Evolutionary conservation across 2,329 filamentous ascomycete genomes (phyloP).

Genomic region (Macrophomina tecta): DNA sequence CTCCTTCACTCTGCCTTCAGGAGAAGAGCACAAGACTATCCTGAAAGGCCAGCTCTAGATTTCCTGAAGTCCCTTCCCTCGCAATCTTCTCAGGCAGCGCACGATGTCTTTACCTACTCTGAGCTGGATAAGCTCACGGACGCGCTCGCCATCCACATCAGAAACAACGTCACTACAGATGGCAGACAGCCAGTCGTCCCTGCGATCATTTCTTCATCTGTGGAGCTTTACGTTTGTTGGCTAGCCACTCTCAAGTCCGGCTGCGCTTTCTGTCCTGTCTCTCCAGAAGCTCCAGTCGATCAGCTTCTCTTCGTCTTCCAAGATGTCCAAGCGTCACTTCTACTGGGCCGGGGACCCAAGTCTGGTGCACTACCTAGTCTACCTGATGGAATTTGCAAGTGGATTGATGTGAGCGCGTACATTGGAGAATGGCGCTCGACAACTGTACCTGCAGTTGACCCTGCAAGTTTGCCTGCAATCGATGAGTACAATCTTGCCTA

Average conservation of each 20-base stretch:
- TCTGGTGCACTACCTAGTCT: constrained; percentile 37
- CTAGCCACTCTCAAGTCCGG: constrained; percentile 77
- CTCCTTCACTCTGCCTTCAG: constrained; percentile 20
- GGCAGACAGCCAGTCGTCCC: constrained; percentile 11
- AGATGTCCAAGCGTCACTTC: constrained; percentile 22
- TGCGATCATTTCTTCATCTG: constrained; percentile 49
- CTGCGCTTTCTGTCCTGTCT: constrained; percentile 79
- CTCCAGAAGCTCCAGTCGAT: constrained; percentile 71
- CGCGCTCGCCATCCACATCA: constrained; percentile 15
- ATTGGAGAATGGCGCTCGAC: constrained; percentile 16
- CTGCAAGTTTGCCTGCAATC: background rate
- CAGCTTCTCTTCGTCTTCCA: constrained; percentile 44
- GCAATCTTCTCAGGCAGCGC: background rate
- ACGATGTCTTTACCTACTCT: constrained; percentile 20
- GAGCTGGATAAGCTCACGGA: constrained; percentile 26
- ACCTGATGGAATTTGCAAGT: constrained; percentile 30
- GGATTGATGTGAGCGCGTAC: constrained; percentile 19
- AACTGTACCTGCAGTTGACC: constrained; percentile 35
- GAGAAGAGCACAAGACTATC: constrained; percentile 15
- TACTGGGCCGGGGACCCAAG: constrained; percentile 12
- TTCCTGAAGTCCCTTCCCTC: constrained; percentile 19
- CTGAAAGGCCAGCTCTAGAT: constrained; percentile 22
- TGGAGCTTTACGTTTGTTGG: constrained; percentile 74
- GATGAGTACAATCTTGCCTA: constrained; percentile 27
- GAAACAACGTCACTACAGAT: background rate